Evolutionary conservation across 2,329 filamentous ascomycete species (phyloP), one percentile per base, ranked within the genome.

Genomic region (Purpureocillium lavendulum): DNA sequence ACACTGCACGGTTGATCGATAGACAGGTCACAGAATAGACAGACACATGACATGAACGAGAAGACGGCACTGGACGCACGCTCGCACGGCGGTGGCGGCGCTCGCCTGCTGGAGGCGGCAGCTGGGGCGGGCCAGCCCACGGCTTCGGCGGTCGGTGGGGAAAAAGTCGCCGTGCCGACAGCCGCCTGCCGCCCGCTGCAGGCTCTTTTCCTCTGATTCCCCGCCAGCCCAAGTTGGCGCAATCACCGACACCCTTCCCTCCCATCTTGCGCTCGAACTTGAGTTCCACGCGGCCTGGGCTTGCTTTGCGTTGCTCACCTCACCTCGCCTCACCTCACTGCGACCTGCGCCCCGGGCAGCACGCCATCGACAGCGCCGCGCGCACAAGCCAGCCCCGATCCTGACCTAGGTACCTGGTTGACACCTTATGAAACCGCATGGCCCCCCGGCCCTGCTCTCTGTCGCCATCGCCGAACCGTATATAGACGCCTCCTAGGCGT

Each of bases 191-290:
- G 21, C 21, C 21, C 35, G n/a, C 18, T 26, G 18, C 13, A 14
- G 18, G 11, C 4, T 15, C 24, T 15, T 8, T 24, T 10, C 17
- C 21, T 17, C 8, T 14, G 3, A 7, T 7, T 10, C 35, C 35
- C 35, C 35, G 35, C 35, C 35, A 36, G 11, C 35, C 21, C 21
- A 26, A 6, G 21, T 26, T 10, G 21, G 21, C 12, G 34, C 34
- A 30, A 30, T 36, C 26, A 30, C 35, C 35, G 35, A 36, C 35
- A 36, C 18, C 35, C 35, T 36, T 28, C 15, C 35, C 12, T 18
- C 5, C 14, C 13, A 16, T 24, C 26, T 28, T 28, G 4, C 12
- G 26, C 26, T 18, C 26, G n/a, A 6, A 4, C n/a, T 35, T 11
- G 18, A 13, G 24, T 14, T 35, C n/a, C n/a, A 26, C 5, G 21